Evolutionary conservation across 2,329 filamentous ascomycete species (phyloP).

Genomic region (Colletotrichum echinochloae): DNA sequence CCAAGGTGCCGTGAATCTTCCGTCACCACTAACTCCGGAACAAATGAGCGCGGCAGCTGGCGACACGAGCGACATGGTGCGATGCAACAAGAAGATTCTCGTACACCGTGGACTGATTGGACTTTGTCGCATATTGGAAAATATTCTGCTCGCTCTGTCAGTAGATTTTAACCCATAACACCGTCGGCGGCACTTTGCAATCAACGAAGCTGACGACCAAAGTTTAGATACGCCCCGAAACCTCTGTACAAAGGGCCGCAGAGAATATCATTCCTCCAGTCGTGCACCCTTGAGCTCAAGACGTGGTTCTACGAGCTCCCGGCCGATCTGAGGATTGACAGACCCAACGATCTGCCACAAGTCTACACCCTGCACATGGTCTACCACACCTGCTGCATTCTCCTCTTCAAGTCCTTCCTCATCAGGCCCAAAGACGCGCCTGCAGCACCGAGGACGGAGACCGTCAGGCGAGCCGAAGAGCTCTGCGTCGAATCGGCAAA

Average conservation of each 20-base stretch:
- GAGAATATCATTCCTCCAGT: conserved; percentile 47
- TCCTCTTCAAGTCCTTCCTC: conserved; percentile 49
- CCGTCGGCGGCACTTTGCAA: too few species aligned
- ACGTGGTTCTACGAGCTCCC: conserved; percentile 52
- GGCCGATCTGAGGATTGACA: conserved; percentile 46
- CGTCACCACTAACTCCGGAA: conserved; percentile 31
- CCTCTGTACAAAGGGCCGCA: conserved; percentile 41
- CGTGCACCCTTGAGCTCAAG: conserved; percentile 49
- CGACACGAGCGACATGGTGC: conserved; percentile 4
- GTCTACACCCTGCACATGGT: conserved; percentile 50
- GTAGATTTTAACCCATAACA: conserved; percentile 6
- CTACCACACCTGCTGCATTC: conserved; percentile 49
- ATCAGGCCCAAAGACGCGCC: conserved; percentile 3
- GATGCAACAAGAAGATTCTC: conserved; percentile 19
- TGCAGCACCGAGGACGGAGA: conserved; percentile 3
- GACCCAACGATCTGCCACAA: conserved; percentile 44
- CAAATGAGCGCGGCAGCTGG: background rate
- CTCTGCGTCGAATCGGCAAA: conserved; percentile 44
- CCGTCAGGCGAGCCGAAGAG: conserved; percentile 11
- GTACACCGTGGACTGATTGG: conserved; percentile 47
- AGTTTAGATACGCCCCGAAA: conserved; percentile 48
- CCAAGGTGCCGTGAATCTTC: conserved; percentile 48
- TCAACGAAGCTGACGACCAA: background rate
- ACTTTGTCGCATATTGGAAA: conserved; percentile 48
- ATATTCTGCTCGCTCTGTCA: conserved; percentile 48